Conservation (phyloP, 805 yeast genomes). For the Starmerella powellii region DNA sequence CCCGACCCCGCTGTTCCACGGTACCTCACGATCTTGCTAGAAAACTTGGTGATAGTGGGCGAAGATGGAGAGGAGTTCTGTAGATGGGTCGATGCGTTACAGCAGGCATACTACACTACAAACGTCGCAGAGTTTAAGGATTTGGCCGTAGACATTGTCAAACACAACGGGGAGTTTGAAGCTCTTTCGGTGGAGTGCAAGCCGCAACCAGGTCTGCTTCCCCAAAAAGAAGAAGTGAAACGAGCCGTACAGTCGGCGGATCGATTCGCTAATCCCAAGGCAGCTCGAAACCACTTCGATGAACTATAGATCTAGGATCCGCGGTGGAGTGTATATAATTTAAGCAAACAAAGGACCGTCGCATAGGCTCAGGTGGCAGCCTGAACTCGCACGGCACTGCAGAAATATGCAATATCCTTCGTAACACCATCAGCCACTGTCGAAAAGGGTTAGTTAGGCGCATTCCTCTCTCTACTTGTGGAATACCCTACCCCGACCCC, state of each 20-base stretch:
- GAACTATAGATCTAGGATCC: constrained; percentile 7
- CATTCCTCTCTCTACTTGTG: too few relatives aligned
- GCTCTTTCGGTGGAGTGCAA: constrained; percentile 10
- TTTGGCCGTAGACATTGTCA: constrained; percentile 12
- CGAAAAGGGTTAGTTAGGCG: too few relatives aligned
- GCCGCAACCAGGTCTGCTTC: constrained; percentile 14
- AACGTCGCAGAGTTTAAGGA: constrained; percentile 3
- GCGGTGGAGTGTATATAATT: too few relatives aligned
- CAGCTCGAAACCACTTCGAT: constrained; percentile 12
- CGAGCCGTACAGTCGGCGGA: constrained; percentile 10
- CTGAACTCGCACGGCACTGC: too few relatives aligned
- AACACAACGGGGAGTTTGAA: constrained; percentile 11
- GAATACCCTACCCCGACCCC: too few relatives aligned
- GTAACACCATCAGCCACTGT: too few relatives aligned
- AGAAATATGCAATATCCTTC: too few relatives aligned
- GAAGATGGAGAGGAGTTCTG: constrained; percentile 14
- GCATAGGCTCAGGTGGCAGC: too few relatives aligned
- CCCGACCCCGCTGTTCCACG: background rate
- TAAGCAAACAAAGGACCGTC: too few relatives aligned
- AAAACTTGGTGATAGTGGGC: constrained; percentile 11
- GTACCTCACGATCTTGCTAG: constrained; percentile 10
- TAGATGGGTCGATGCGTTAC: constrained; percentile 15
- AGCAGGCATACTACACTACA: constrained; percentile 8
- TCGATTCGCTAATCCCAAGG: constrained; percentile 3
- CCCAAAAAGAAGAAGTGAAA: constrained; percentile 9